Base-by-base conservation (phyloP, 345 rosid genomes). In the Cardamine chenopodiifolia region DNA sequence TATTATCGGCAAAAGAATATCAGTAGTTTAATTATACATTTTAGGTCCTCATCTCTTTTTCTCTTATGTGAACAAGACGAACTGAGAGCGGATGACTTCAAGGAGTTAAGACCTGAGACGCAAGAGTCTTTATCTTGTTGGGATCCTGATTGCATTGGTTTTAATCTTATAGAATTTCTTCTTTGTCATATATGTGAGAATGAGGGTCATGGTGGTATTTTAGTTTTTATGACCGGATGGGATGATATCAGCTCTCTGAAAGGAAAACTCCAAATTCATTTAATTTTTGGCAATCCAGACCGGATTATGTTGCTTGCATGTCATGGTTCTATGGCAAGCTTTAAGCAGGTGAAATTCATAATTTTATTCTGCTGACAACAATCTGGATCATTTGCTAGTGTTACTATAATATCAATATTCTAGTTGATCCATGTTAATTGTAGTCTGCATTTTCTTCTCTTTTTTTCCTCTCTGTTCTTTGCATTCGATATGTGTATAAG, bases 151-250 rank as follows among this genome's bases (percentile, higher is more conserved):
- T 85, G 91, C 67, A 81, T 93, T 76, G 98, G 97, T 68, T 93
- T 93, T 83, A 93, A 88, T 84, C 91, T 93, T 53, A 89, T 93
- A 75, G 96, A 91, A 69, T 72, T 74, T 71, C 78, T 93, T 69
- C 83, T 94, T 47, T 84, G 83, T 73, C 17, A 79, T 64, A 87
- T 94, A 45, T 91, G 95, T 53, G 87, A 91, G 85, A 80, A 86
- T 64, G 92, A 82, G 82, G 77, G 76, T 68, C 89, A 88, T 17
- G 98, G 98, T 74, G 91, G 96, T 70, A 84, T 93, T 68, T 82
- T 93, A 35, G 93, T 93, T 66, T 93, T 93, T 81, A 83, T 93
- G 96, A 93, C 96, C 75, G 98, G 98, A 52, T 91, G 96, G 97
- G 98, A 93, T 76, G 98, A 93, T 84, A 91, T 91, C 70, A 87